phyloP scores from a whole-genome alignment of 768 basidiomycete species.

The Lactarius hatsudake region DNA sequence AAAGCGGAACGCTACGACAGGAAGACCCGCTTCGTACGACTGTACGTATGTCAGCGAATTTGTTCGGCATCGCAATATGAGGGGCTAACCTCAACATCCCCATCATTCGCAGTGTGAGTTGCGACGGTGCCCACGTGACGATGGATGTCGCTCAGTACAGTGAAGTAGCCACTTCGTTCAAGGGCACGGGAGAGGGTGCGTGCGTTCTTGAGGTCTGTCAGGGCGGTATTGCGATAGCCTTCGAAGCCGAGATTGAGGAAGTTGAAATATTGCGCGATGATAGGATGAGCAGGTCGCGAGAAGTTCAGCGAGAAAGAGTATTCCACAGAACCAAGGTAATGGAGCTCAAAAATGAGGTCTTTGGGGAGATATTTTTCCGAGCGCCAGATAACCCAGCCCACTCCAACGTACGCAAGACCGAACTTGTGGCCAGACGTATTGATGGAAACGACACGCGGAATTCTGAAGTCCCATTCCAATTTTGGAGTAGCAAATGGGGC shows the following conservation, averaged over 20 bases:
- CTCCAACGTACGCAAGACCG: conserved; percentile 52
- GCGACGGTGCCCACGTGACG: conserved; percentile 33
- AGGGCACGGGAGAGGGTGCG: conserved; percentile 63
- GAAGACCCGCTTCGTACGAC: conserved; percentile 49
- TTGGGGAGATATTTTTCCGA: conserved; percentile 56
- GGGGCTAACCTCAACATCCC: conserved; percentile 52
- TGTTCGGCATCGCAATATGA: not conserved
- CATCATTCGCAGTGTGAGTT: conserved; percentile 42
- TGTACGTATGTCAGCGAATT: conserved; percentile 26
- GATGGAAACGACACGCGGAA: conserved; percentile 58
- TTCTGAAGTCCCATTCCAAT: conserved; percentile 56
- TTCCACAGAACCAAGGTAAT: conserved; percentile 56
- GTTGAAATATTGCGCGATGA: conserved; percentile 63
- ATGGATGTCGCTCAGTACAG: conserved; percentile 57
- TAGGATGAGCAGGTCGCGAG: conserved; percentile 58
- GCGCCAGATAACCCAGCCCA: conserved; percentile 68
- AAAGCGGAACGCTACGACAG: conserved; percentile 55
- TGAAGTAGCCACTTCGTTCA: conserved; percentile 52
- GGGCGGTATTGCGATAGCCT: conserved; percentile 48
- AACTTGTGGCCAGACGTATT: conserved; percentile 62
- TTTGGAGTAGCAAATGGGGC: conserved; percentile 59
- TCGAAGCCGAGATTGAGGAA: conserved; percentile 59
- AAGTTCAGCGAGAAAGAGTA: conserved; percentile 73
- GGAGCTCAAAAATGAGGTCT: conserved; percentile 64
- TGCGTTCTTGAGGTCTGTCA: conserved; percentile 55